Conservation (phyloP, 352 stramenopile species). For the Phytopythium helicoides region DNA sequence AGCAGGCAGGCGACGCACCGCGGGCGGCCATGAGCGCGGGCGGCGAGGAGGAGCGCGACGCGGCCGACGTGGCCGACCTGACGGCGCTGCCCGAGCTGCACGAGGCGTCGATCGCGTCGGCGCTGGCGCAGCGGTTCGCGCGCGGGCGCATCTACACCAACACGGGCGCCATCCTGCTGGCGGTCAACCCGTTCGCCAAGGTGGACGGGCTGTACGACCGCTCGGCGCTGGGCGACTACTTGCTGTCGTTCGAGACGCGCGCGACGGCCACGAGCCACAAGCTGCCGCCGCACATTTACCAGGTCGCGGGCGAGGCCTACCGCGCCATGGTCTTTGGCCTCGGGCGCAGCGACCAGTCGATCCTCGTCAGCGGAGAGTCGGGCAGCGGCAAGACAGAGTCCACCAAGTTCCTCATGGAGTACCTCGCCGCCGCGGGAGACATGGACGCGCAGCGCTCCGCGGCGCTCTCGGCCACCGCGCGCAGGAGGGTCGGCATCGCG, state of each 20-base stretch:
- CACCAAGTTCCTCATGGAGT: conserved; percentile 90
- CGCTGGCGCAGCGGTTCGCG: conserved; percentile 67
- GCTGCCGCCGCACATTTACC: conserved; percentile 84
- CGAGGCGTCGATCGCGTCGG: conserved; percentile 60
- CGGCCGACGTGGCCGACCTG: conserved; percentile 77
- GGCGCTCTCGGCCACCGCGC: conserved; percentile 20
- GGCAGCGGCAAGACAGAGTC: conserved; percentile 89
- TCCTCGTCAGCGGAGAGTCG: conserved; percentile 85
- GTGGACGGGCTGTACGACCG: conserved; percentile 61
- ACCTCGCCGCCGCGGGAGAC: conserved; percentile 74
- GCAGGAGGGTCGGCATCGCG: conserved; percentile 45
- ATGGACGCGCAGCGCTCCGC: conserved; percentile 62
- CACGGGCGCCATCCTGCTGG: conserved; percentile 75
- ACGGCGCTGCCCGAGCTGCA: conserved; percentile 79
- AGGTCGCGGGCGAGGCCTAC: conserved; percentile 80
- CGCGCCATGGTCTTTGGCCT: conserved; percentile 71
- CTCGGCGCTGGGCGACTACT: conserved; percentile 52
- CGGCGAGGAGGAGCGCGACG: conserved; percentile 9
- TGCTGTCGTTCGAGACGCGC: conserved; percentile 56
- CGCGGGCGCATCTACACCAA: conserved; percentile 86
- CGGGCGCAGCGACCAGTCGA: conserved; percentile 70
- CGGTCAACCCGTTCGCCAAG: conserved; percentile 84
- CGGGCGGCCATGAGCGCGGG: not conserved
- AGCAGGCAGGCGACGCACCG: not conserved
- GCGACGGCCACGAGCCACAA: conserved; percentile 17